A percentile compares a stretch with the other conserved stretches of the same genome.
Conservation (phyloP, 495 filamentous ascomycete species). For the Neurospora sp. region DNA sequence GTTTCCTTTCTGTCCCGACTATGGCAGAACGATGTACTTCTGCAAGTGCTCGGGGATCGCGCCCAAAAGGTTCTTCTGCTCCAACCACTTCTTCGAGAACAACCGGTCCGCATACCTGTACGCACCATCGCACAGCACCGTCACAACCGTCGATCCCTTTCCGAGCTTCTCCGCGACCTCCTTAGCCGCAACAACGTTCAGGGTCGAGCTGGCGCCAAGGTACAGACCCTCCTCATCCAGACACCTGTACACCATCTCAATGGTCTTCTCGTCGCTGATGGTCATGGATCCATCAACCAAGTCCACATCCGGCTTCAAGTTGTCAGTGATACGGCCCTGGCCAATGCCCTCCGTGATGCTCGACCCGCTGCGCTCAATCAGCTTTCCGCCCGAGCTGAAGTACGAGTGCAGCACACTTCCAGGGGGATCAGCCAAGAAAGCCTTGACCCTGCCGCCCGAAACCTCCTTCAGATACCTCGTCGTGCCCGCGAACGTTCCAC, state of each 20-base stretch:
- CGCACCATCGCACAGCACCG: slow-evolving; percentile 86
- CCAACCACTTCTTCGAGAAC: slow-evolving; percentile 82
- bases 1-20: slow-evolving; percentile 15
- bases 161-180: slow-evolving; percentile 88
- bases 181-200: slow-evolving; percentile 93
- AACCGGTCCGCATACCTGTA: slow-evolving; percentile 92
- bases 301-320: slow-evolving; percentile 74
- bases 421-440: slow-evolving; percentile 86
- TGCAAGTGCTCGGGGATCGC: slow-evolving; percentile 79
- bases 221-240: slow-evolving; percentile 95
- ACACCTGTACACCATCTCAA: slow-evolving; percentile 96
- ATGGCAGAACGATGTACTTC: slow-evolving; percentile 89
- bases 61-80: slow-evolving; percentile 67
- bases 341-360: slow-evolving; percentile 98
- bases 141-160: slow-evolving; percentile 83
- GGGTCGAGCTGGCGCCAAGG: slow-evolving; percentile 80
- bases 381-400: slow-evolving; percentile 72
- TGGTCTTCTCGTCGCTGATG: slow-evolving; percentile 84
- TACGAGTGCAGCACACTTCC: slow-evolving; percentile 88
- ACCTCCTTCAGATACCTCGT: slow-evolving; percentile 83
- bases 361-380: slow-evolving; percentile 70
- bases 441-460: slow-evolving; percentile 72
- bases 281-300: slow-evolving; percentile 78
- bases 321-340: slow-evolving; percentile 93
- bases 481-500: slow-evolving; percentile 79